Conservation (phyloP, 2,329 filamentous ascomycete genomes). For the Fusarium mangiferae region DNA sequence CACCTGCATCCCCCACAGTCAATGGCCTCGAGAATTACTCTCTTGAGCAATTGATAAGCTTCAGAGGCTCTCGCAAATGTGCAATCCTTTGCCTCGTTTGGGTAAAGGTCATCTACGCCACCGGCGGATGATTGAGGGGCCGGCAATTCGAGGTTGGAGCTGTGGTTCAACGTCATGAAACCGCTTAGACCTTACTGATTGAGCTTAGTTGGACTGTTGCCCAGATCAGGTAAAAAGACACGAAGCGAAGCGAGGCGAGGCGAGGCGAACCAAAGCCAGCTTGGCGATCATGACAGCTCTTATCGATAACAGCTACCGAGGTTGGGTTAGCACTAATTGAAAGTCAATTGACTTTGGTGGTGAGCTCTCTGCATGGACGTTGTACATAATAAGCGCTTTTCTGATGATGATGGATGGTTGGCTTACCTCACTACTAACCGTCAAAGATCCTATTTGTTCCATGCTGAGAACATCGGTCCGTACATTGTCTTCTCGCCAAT, state of each 20-base stretch:
- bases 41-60: conserved; percentile 23
- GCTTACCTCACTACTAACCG: neutral
- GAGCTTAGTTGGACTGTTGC: conserved; percentile 6
- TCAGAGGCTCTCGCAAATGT: neutral
- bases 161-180: conserved; percentile 14
- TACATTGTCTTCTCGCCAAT: neutral
- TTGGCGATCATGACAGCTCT: conserved; percentile 24
- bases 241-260: neutral
- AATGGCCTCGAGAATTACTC: conserved; percentile 1
- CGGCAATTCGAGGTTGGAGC: conserved; percentile 23
- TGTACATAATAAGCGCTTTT: neutral
- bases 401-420: neutral
- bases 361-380: neutral
- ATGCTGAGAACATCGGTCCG: neutral
- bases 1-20: conserved; percentile 28
- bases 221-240: neutral
- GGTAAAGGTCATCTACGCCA: conserved; percentile 16
- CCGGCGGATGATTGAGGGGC: conserved; percentile 2
- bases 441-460: neutral
- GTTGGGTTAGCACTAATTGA: neutral
- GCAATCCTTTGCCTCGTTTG: conserved; percentile 30
- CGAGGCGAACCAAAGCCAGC: neutral
- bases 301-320: conserved; percentile 22
- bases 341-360: neutral
- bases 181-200: conserved; percentile 26